These are phyloP conservation scores for Basidiobolus meristosporus DNA, from an alignment of 371 early-diverging fungal species.

Conservation along the genomic window DNA sequence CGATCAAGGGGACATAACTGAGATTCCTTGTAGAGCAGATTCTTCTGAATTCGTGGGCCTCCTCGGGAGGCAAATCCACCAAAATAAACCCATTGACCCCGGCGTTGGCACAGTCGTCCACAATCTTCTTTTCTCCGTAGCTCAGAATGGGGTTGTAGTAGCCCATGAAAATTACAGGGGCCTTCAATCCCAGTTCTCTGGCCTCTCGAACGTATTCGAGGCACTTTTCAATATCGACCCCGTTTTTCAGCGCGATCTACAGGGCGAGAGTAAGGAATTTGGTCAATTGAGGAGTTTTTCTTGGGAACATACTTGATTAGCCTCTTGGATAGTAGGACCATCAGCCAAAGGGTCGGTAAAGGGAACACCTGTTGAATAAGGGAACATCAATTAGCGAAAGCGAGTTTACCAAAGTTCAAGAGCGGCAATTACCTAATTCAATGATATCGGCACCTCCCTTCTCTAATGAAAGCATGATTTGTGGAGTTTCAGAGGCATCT, in stretches of 20 bases:
- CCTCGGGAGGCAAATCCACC: conserved; percentile 94
- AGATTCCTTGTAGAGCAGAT: conserved; percentile 18
- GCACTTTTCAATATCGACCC: conserved; percentile 59
- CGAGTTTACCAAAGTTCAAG: not conserved
- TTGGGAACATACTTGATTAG: conserved; percentile 41
- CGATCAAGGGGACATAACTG: conserved; percentile 84
- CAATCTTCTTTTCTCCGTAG: conserved; percentile 74
- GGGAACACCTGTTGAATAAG: conserved; percentile 51
- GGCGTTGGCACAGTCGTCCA: conserved; percentile 57
- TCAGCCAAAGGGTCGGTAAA: conserved; percentile 97
- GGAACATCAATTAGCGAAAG: not conserved
- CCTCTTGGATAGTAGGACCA: conserved; percentile 89
- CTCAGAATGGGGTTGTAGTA: conserved; percentile 92
- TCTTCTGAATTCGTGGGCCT: conserved; percentile 56
- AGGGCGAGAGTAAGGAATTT: conserved; percentile 1
- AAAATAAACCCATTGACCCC: conserved; percentile 93
- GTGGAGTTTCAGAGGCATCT: conserved; percentile 47
- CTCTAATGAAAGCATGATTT: conserved; percentile 66
- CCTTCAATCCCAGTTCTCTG: conserved; percentile 59
- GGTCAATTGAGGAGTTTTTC: not conserved
- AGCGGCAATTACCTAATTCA: conserved; percentile 56
- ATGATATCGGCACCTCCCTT: conserved; percentile 90
- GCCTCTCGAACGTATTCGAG: conserved; percentile 64
- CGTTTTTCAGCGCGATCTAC: conserved; percentile 55
- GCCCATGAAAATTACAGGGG: conserved; percentile 92